These are phyloP conservation scores for Ganoderma lingzhi DNA, from an alignment of 1,284 basidiomycete species.

Conservation along the genomic window DNA sequence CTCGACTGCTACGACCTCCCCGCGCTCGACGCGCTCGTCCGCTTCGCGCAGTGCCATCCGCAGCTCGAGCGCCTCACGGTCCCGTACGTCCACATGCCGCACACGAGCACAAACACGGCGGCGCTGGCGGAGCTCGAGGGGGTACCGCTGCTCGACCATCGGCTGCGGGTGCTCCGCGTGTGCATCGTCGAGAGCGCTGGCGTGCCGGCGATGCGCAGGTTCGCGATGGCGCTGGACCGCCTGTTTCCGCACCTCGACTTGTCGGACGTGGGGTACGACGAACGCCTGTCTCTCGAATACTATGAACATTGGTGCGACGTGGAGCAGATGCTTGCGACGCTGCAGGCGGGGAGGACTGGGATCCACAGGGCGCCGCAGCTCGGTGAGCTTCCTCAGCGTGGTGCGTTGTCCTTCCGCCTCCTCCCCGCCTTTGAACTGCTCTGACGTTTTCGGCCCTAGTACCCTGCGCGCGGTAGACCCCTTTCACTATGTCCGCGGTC, in stretches of 20 bases:
- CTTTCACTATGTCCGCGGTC: too few species aligned
- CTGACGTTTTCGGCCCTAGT: background rate
- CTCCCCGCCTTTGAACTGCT: background rate
- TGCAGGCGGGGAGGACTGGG: slow-evolving; percentile 5
- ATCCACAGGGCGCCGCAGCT: slow-evolving; percentile 3
- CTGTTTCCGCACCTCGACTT: slow-evolving; percentile 19
- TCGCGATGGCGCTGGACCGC: slow-evolving; percentile 17
- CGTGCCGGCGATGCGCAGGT: background rate
- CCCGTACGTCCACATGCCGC: slow-evolving; percentile 15
- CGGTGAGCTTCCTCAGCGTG: background rate
- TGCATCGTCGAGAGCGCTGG: slow-evolving; percentile 4
- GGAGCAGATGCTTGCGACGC: slow-evolving; percentile 14
- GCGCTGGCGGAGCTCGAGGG: background rate
- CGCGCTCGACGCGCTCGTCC: slow-evolving; percentile 6
- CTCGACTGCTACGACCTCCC: slow-evolving; percentile 2
- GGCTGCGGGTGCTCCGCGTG: slow-evolving; percentile 10
- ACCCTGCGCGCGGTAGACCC: too few species aligned
- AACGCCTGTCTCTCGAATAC: background rate
- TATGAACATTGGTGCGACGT: slow-evolving; percentile 16
- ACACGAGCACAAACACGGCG: background rate
- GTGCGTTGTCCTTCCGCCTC: background rate
- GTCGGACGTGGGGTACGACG: slow-evolving; percentile 12
- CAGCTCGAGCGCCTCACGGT: slow-evolving; percentile 14
- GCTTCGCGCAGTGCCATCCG: slow-evolving; percentile 18
- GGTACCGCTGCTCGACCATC: slow-evolving; percentile 10